These are phyloP conservation scores for Penicillium sp. DNA, from an alignment of 2,329 filamentous ascomycete genomes.

Conservation along the genomic window DNA sequence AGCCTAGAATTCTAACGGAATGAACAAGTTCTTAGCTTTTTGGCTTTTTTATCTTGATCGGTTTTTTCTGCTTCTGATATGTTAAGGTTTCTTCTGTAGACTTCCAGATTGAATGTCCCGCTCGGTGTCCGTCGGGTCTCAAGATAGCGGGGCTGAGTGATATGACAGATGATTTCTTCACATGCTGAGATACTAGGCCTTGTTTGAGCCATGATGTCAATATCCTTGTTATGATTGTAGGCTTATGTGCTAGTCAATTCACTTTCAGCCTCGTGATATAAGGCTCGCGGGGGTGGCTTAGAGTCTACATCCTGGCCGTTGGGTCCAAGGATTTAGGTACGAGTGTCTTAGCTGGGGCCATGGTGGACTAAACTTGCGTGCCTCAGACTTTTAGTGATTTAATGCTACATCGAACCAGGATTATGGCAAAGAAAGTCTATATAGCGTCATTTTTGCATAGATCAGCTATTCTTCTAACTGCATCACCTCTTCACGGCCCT, in stretches of 20 bases:
- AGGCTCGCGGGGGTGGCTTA: conserved; percentile 18
- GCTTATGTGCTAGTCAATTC: background rate
- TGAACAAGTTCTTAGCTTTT: background rate
- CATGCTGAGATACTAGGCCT: conserved; percentile 1
- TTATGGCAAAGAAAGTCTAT: background rate
- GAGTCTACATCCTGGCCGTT: background rate
- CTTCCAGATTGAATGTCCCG: conserved; percentile 10
- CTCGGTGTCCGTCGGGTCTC: conserved; percentile 23
- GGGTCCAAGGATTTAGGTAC: background rate
- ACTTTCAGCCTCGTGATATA: conserved; percentile 8
- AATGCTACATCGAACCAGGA: background rate
- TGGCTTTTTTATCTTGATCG: background rate
- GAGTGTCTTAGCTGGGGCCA: background rate
- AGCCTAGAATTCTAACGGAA: background rate
- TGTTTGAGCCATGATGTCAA: background rate
- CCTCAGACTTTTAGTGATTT: background rate
- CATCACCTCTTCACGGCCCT: background rate
- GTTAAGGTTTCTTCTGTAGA: background rate
- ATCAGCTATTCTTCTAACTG: background rate
- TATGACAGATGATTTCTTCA: conserved; percentile 9
- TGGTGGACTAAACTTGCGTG: conserved; percentile 4
- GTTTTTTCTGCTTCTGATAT: background rate
- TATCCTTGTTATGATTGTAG: background rate
- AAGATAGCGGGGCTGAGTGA: conserved; percentile 8
- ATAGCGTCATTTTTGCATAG: background rate